Base-by-base conservation (phyloP, 78 protist species). In the Dictyostelium purpureum region DNA sequence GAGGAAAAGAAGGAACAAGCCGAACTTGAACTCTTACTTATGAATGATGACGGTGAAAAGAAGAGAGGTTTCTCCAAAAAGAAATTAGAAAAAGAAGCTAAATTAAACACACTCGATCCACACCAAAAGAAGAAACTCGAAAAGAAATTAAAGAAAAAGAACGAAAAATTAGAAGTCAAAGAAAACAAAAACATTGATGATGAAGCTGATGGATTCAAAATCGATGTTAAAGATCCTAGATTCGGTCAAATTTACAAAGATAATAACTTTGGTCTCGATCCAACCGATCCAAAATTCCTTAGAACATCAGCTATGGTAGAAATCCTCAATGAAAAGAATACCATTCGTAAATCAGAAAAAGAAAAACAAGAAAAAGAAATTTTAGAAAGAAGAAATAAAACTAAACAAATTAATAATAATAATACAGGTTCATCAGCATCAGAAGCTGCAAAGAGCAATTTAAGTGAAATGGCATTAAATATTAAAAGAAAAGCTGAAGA, bases 211-310 rank as follows among this genome's bases (percentile, higher is more conserved):
- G 57, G 79, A 10, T 94, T 89, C 54, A 35, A 70, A 79, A 42
- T 96, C 31, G 75, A 96, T 28, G 43, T 59, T 21, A 45, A 69
- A 11, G 96, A 89, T 43, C 42, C 7, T 7, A 88, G 97, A 81
- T 79, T 96, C 54, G 24, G 18, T 0, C 14, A 52, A 4, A 0
- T 96, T 9, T 77, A 6, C 73, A 14, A 1, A 26, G 59, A 77
- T 28, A 11, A 81, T 24, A 77, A 59, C 4, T 96, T 74, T 31
- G 90, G 89, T 11, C 52, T 96, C 21, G 97, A 96, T 54, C 97
- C 97, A 79, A 89, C 89, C 14, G 81, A 87, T 42, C 93, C 96
- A 5, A 31, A 79, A 74, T 95, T 77, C 94, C 40, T 51, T 37
- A 2, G 49, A n/a, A 82, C 91, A 2, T 42, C 56, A 18, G 89